Evolutionary conservation across 495 filamentous ascomycete species (phyloP).

Genomic region (Parachaetomium inaequale): DNA sequence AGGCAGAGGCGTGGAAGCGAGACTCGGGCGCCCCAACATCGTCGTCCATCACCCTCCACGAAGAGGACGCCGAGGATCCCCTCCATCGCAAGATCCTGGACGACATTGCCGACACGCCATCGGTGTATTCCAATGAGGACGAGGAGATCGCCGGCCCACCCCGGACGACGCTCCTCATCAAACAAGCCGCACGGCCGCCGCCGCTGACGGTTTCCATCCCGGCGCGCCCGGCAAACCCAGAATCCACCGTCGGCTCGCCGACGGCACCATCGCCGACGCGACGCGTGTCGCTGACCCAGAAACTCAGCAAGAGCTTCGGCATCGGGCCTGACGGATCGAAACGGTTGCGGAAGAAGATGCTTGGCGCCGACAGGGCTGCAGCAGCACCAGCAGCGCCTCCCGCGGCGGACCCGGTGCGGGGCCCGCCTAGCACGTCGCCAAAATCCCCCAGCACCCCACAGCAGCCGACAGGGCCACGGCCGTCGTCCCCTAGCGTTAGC

Average conservation of each 20-base stretch:
- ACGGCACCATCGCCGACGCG: conserved; percentile 20
- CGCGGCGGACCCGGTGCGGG: conserved; percentile 17
- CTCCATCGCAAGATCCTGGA: conserved; percentile 38
- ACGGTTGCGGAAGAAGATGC: conserved; percentile 37
- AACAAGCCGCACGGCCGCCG: conserved; percentile 25
- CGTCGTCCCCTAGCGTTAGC: conserved; percentile 22
- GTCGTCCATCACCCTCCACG: conserved; percentile 46
- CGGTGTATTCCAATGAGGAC: conserved; percentile 23
- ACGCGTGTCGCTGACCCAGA: conserved; percentile 20
- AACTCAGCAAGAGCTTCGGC: conserved; percentile 40
- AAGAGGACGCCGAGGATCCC: conserved; percentile 39
- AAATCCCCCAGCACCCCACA: conserved; percentile 30
- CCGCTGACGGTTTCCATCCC: conserved; percentile 28
- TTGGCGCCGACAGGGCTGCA: conserved; percentile 27
- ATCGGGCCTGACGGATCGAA: conserved; percentile 30
- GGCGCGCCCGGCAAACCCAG: not conserved
- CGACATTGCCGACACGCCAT: conserved; percentile 25
- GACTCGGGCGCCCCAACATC: conserved; percentile 54
- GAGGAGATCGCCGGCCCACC: conserved; percentile 5
- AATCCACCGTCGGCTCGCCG: conserved; percentile 14
- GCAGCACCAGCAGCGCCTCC: conserved; percentile 18
- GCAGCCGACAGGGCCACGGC: conserved; percentile 18
- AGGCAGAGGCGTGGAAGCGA: conserved; percentile 37
- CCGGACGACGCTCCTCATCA: not conserved
- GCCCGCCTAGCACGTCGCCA: conserved; percentile 22